Conservation (phyloP, 306 rosid species). For the Delonix regia region DNA sequence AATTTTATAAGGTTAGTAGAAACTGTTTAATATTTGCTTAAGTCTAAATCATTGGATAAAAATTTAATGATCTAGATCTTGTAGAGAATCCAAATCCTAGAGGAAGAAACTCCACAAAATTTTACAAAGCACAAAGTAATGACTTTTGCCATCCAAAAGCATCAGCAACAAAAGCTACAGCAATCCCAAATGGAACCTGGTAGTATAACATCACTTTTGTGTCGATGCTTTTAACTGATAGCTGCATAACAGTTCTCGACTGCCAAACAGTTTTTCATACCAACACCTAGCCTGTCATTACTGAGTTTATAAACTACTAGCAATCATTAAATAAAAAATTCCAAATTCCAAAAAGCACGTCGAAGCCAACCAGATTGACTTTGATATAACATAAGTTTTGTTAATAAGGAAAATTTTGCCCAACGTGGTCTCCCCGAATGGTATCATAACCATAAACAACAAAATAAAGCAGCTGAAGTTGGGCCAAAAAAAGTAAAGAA, state of each 20-base stretch:
- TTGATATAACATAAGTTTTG: background rate
- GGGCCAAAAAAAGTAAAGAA: no score
- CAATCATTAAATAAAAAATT: no score
- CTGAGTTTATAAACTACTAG: background rate
- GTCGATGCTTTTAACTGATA: background rate
- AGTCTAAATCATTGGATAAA: no score
- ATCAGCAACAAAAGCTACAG: background rate
- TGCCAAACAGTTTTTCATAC: background rate
- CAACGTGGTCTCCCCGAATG: conserved; percentile 23
- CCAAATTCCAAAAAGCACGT: no score
- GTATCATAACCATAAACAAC: conserved; percentile 32
- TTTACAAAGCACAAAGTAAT: no score
- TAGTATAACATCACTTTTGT: background rate
- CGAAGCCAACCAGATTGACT: background rate
- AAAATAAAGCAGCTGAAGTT: no score
- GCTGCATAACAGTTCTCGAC: background rate
- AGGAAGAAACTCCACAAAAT: no score
- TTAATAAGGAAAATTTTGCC: conserved; percentile 12
- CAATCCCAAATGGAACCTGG: background rate
- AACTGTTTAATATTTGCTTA: no score
- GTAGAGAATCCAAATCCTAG: no score
- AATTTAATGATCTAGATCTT: no score
- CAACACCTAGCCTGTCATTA: background rate
- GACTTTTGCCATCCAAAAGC: background rate
- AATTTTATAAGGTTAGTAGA: no score